Evolutionary conservation across 2,329 filamentous ascomycete genomes (phyloP).

Genomic region (Cladosporium sphaerospermum): DNA sequence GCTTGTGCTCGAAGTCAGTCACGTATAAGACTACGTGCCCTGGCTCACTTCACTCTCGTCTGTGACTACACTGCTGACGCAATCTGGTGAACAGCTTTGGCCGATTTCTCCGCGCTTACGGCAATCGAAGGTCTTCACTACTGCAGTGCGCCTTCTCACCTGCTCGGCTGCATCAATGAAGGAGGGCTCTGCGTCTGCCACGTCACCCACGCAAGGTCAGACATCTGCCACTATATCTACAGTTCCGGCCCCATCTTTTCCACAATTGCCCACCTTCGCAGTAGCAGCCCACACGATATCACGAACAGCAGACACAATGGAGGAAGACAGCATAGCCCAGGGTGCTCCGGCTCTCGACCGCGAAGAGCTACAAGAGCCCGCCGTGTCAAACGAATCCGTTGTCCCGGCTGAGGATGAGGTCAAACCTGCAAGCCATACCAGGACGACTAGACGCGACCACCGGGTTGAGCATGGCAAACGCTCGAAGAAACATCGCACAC

Average conservation of each 20-base stretch:
- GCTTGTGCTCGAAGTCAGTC: not conserved
- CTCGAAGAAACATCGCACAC: conserved; percentile 8
- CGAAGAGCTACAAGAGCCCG: conserved; percentile 14
- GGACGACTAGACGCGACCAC: conserved; percentile 15
- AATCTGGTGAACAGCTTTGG: not conserved
- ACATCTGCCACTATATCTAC: not conserved
- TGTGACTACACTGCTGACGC: not conserved
- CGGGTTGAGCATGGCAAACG: conserved; percentile 5
- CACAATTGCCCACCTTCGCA: not conserved
- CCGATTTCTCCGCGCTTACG: conserved; percentile 9
- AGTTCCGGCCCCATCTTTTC: not conserved
- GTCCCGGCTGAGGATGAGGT: not conserved
- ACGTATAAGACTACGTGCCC: not conserved
- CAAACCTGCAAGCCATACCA: conserved; percentile 10
- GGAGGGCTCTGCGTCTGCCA: conserved; percentile 8
- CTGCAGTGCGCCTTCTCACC: conserved; percentile 5
- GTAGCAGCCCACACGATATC: conserved; percentile 4
- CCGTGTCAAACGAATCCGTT: conserved; percentile 3
- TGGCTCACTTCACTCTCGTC: not conserved
- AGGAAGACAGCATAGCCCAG: conserved; percentile 20
- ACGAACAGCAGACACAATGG: conserved; percentile 17
- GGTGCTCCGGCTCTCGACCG: conserved; percentile 13
- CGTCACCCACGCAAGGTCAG: conserved; percentile 6
- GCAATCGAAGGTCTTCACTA: conserved; percentile 6
- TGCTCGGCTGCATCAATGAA: conserved; percentile 6